Evolutionary conservation across 495 filamentous ascomycete species (phyloP), one percentile per base, ranked within the genome.

Genomic region (Aspergillus conjunctus): DNA sequence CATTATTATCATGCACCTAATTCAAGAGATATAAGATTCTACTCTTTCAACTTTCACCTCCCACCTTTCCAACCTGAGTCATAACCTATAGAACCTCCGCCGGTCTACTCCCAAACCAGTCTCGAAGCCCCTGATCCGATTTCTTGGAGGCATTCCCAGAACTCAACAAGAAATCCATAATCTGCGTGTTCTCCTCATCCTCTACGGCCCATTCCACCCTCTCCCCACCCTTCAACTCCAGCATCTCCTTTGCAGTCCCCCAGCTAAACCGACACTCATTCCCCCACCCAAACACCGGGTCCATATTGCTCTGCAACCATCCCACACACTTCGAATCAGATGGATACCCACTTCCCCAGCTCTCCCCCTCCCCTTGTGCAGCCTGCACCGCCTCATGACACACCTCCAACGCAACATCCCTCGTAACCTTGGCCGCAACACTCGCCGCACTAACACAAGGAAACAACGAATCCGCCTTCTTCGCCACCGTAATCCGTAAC

Each of bases 271-370:
- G 81, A 68, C 90, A 93, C 74, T 97, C 91, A 20, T 82, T 86
- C 2, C 92, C 91, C 95, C 95, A 98, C 14, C 94, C 94, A 77
- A 98, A 98, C 0, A 97, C 79, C 14, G 90, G 90, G 61, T 98
- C 87, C 88, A 97, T 96, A 63, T 91, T 91, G 39, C 72, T 76
- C 74, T 85, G 89, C 57, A 98, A 63, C 94, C 95, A 98, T 12
- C 71, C 71, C 17, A 88, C 85, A 66, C 91, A 93, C 61, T 88
- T 85, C 33, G 83, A 86, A 77, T 98, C 95, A 0, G 90, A 92
- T 4, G 94, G 94, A 72, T 98, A 98, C 3, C 94, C 94, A 14
- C 88, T 92, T 0, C 94, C 94, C 91, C 95, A 95, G 14, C 78
- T 83, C 51, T 77, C 72, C 14, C 66, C 63, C 9, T 62, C 34